Evolutionary conservation across 2,329 filamentous ascomycete genomes (phyloP), one percentile per base, ranked within the genome.

Genomic region (Apiospora aurea): DNA sequence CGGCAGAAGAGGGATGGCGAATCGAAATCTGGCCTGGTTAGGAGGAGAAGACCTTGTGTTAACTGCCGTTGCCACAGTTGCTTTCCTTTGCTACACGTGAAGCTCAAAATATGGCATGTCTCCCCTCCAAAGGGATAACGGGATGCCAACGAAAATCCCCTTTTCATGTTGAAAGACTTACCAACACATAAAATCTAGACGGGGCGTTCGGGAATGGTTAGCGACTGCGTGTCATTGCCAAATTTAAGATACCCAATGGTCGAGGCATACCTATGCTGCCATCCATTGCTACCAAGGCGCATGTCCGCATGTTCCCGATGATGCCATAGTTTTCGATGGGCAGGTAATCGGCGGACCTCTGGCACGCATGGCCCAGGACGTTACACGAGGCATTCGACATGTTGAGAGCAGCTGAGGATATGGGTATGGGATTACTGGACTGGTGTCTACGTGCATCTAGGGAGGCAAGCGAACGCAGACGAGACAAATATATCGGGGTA

Each of bases 251-350:
- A 34, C 8, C 29, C 53, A 64, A 64, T 44, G 10, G 10, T 18
- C 10, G 11, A 41, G n/a, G 44, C 75, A 53, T 75, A 79, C 79
- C 78, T 72, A 95, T 81, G 75, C 91, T 92, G 34, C 92, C 92
- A 77, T 92, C 90, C 78, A 93, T 92, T 75, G 91, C 92, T 29
- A 93, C 87, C n/a, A 94, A 83, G 18, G 92, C 92, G 83, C 91
- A 93, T 0, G 92, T 95, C 77, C 91, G 88, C 92, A 95, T 94
- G 78, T 94, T 94, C 34, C 93, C 93, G 76, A 95, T 93, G 81
- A 95, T 87, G 71, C 93, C 93, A 85, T 94, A 94, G 81, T 94
- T 89, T 78, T 94, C 92, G 75, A 94, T 93, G 67, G 88, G 87
- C 41, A 89, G 83, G 76, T 89, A 90, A 44, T 87, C 88, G 24